These are phyloP conservation scores for Penicillium canescens DNA, from an alignment of 495 filamentous ascomycete species.

Conservation along the genomic window DNA sequence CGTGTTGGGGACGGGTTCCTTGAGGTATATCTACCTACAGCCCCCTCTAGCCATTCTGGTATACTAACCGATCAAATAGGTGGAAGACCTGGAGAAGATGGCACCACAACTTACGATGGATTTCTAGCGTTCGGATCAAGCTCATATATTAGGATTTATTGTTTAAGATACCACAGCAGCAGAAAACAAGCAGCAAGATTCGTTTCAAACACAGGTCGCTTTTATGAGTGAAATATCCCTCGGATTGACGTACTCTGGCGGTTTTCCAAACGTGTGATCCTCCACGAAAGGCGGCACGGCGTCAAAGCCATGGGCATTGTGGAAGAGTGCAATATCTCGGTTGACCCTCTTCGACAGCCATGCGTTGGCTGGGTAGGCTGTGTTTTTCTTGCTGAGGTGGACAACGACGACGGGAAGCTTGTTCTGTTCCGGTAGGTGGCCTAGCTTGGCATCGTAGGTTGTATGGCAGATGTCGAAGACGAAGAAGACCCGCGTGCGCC, in stretches of 20 bases:
- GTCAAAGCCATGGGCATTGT: constrained; percentile 28
- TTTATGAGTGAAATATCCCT: constrained; percentile 25
- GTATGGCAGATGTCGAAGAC: constrained; percentile 29
- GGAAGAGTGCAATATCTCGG: constrained; percentile 26
- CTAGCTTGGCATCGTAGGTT: constrained; percentile 23
- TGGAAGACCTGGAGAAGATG: constrained; percentile 81
- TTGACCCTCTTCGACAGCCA: constrained; percentile 26
- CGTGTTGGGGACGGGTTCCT: constrained; percentile 59
- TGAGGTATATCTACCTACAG: constrained; percentile 57
- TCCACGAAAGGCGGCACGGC: constrained; percentile 26
- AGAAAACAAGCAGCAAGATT: neutral
- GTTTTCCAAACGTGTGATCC: constrained; percentile 23
- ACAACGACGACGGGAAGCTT: constrained; percentile 25
- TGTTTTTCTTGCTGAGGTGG: constrained; percentile 29
- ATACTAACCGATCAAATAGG: constrained; percentile 30
- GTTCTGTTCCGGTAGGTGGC: constrained; percentile 29
- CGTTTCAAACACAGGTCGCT: constrained; percentile 13
- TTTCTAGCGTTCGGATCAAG: constrained; percentile 49
- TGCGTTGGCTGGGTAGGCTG: constrained; percentile 21
- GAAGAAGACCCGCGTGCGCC: constrained; percentile 23
- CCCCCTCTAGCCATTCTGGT: neutral
- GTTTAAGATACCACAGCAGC: constrained; percentile 10
- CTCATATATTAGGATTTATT: constrained; percentile 9
- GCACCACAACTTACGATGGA: constrained; percentile 89
- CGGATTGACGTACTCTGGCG: constrained; percentile 21